These are phyloP conservation scores for Pachyrhizus erosus DNA, from an alignment of 306 rosid genomes.

Conservation along the genomic window DNA sequence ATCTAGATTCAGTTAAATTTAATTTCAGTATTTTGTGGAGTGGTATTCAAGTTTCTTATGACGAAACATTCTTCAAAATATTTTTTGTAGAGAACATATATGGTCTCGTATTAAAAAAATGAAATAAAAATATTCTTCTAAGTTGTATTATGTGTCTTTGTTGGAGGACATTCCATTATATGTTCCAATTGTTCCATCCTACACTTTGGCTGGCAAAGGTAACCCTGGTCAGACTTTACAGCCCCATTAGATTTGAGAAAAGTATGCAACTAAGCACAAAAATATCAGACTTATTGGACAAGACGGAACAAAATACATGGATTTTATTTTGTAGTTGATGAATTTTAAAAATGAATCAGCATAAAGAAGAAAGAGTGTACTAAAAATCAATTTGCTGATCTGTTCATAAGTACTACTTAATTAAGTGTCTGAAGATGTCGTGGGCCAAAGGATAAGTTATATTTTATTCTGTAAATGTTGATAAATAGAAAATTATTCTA, in stretches of 20 bases:
- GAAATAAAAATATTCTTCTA: neutral
- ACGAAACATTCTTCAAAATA: no score
- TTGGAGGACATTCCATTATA: constrained; percentile 41
- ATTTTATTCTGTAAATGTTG: neutral
- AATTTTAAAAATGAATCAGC: neutral
- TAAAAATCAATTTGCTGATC: neutral
- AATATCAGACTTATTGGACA: neutral
- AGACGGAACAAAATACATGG: neutral
- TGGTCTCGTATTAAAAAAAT: neutral
- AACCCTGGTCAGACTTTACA: constrained; percentile 4
- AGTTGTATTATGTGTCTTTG: neutral
- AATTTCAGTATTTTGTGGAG: neutral
- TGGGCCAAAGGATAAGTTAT: neutral
- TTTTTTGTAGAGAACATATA: no score
- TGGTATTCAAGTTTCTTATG: neutral
- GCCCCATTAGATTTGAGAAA: no score
- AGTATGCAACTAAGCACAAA: neutral
- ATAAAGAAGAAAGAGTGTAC: neutral
- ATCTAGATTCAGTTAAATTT: neutral
- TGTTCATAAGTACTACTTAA: no score
- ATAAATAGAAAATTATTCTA: neutral
- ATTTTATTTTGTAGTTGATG: neutral
- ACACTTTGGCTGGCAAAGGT: constrained; percentile 53
- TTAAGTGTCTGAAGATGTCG: neutral
- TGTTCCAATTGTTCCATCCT: constrained; percentile 23